Evolutionary conservation across 257 asterid species (phyloP).

Genomic region (Mentha longifolia): DNA sequence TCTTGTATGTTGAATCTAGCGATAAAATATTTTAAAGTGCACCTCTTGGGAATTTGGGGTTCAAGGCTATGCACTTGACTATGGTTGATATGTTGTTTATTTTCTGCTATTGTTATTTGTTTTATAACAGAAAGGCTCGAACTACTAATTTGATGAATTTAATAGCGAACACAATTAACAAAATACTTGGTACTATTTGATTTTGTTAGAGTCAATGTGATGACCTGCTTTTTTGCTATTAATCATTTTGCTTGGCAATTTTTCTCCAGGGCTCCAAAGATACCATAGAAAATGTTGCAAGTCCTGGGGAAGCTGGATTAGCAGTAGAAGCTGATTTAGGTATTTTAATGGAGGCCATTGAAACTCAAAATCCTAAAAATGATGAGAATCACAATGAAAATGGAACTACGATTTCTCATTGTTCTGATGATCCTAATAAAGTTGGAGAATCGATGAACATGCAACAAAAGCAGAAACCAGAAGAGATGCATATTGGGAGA

Average conservation of each 20-base stretch:
- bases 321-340: too few species aligned
- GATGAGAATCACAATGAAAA: constrained; percentile 25
- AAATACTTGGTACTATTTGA: background rate
- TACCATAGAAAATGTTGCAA: too few species aligned
- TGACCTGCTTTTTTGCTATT: background rate
- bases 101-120: background rate
- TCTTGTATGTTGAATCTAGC: background rate
- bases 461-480: constrained; percentile 25
- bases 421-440: constrained; percentile 11
- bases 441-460: background rate
- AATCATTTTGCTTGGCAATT: too few species aligned
- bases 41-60: background rate
- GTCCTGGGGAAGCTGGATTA: too few species aligned
- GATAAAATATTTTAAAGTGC: background rate
- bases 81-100: background rate
- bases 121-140: too few species aligned
- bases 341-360: background rate
- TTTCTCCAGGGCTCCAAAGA: too few species aligned
- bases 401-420: background rate
- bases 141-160: background rate
- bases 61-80: background rate
- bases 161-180: background rate
- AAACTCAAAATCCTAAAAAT: background rate
- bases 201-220: background rate
- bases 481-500: constrained; percentile 7